These are phyloP conservation scores for Silene coronaria DNA, from an alignment of 179 eudicot genomes.

Conservation along the genomic window DNA sequence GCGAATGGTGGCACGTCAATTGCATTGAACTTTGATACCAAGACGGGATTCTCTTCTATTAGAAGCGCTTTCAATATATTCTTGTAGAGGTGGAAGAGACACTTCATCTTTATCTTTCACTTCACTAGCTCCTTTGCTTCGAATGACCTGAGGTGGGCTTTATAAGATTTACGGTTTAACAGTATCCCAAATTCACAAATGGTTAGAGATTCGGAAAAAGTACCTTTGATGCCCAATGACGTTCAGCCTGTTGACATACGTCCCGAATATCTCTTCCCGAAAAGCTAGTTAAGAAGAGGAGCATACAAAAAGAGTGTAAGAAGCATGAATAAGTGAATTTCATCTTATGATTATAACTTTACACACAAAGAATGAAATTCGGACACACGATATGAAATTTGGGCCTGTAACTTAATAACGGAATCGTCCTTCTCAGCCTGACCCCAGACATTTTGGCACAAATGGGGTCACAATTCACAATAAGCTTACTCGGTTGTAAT, in stretches of 20 bases:
- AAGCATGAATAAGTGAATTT: not conserved
- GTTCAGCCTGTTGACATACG: constrained; percentile 90
- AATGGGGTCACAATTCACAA: too few relatives aligned
- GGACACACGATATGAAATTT: not conserved
- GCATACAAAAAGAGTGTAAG: not conserved
- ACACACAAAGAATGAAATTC: too few relatives aligned
- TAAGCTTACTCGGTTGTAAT: too few relatives aligned
- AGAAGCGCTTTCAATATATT: constrained; percentile 58
- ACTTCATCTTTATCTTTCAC: constrained; percentile 37
- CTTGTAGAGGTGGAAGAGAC: constrained; percentile 64
- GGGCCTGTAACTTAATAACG: too few relatives aligned
- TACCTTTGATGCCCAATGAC: constrained; percentile 91
- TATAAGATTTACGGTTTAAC: too few relatives aligned
- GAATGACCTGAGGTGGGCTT: constrained; percentile 32
- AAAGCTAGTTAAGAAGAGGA: constrained; percentile 39
- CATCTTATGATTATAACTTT: not conserved
- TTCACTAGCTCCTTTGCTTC: constrained; percentile 46
- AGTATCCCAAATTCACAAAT: too few relatives aligned
- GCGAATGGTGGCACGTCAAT: constrained; percentile 16
- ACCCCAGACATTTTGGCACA: too few relatives aligned
- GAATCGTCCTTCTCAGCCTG: too few relatives aligned
- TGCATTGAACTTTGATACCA: constrained; percentile 39
- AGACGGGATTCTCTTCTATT: constrained; percentile 42
- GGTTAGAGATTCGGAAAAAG: too few relatives aligned
- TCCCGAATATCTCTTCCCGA: constrained; percentile 93